Conservation (phyloP, 768 basidiomycete species). For the Hygrophorus russula region DNA sequence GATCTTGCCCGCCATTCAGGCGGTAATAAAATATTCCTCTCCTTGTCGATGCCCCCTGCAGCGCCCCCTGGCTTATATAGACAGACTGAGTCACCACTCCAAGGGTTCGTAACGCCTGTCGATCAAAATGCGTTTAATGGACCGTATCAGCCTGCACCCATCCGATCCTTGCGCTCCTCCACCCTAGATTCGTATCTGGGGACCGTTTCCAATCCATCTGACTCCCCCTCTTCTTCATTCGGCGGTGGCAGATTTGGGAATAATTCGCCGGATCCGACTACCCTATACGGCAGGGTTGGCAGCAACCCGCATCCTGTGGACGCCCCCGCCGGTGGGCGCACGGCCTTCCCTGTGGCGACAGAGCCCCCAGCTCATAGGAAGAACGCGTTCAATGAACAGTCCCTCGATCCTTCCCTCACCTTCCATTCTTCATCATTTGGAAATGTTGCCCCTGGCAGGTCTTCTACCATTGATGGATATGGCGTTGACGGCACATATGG, state of each 20-base stretch:
- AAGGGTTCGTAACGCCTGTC: constrained; percentile 19
- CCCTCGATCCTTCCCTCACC: constrained; percentile 23
- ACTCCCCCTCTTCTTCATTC: constrained; percentile 67
- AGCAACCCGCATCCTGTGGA: constrained; percentile 29
- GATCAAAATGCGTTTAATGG: constrained; percentile 34
- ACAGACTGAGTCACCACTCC: constrained; percentile 38
- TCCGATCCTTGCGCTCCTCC: constrained; percentile 45
- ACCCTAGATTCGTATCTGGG: constrained; percentile 53
- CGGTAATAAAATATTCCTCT: constrained; percentile 53
- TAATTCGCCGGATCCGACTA: constrained; percentile 57
- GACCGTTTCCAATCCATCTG: constrained; percentile 43
- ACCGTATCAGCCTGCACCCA: constrained; percentile 59
- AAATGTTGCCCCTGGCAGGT: constrained; percentile 20
- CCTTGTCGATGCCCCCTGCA: constrained; percentile 27
- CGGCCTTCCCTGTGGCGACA: constrained; percentile 13
- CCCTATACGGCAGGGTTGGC: constrained; percentile 36
- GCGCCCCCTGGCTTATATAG: constrained; percentile 43
- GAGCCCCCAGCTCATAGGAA: constrained; percentile 24
- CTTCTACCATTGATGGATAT: constrained; percentile 21
- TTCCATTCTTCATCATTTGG: constrained; percentile 20
- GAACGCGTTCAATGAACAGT: constrained; percentile 27
- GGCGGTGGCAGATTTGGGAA: constrained; percentile 52
- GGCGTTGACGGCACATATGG: constrained; percentile 8
- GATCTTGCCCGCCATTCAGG: constrained; percentile 42
- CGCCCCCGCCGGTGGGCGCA: constrained; percentile 21